phyloP scores from a whole-genome alignment of 2,329 filamentous ascomycete species.

The Phialocephala sp. region DNA sequence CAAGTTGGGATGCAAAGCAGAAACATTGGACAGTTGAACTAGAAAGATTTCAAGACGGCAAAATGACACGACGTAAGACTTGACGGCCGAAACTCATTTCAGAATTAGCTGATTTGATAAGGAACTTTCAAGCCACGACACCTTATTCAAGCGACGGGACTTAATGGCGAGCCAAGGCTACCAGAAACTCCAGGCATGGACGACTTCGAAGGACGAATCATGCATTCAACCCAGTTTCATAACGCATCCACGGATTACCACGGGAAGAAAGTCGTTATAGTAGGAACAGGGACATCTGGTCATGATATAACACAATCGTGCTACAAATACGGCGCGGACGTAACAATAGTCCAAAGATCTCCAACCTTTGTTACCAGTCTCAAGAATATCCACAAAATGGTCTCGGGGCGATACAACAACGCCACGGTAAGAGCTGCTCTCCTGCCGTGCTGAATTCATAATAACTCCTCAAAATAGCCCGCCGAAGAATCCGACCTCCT shows the following conservation, averaged over 20 bases:
- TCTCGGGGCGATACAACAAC: not conserved
- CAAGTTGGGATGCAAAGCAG: constrained; percentile 55
- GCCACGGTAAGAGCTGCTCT: not conserved
- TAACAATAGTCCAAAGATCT: constrained; percentile 72
- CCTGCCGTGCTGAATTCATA: not conserved
- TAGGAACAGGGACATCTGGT: constrained; percentile 70
- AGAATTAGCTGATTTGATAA: constrained; percentile 45
- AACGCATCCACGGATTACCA: constrained; percentile 29
- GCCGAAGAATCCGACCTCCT: constrained; percentile 65
- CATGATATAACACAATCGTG: constrained; percentile 73
- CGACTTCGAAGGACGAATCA: constrained; percentile 62
- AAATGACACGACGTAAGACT: constrained; percentile 11
- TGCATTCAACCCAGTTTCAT: constrained; percentile 64
- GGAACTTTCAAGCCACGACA: constrained; percentile 54
- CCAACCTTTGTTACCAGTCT: constrained; percentile 11
- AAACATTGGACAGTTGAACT: constrained; percentile 61
- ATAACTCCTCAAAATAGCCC: not conserved
- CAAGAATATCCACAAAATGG: not conserved
- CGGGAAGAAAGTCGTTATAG: constrained; percentile 65
- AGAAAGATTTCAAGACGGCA: constrained; percentile 32
- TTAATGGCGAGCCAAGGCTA: constrained; percentile 57
- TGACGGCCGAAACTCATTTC: not conserved
- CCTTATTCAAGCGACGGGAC: constrained; percentile 58
- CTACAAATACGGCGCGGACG: constrained; percentile 66
- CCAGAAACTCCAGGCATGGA: constrained; percentile 53